Percentiles rank a stretch among this genome's conserved stretches.
These are phyloP conservation scores for Triticum urartu DNA, from an alignment of 176 grass and related monocot genomes.

Conservation along the genomic window DNA sequence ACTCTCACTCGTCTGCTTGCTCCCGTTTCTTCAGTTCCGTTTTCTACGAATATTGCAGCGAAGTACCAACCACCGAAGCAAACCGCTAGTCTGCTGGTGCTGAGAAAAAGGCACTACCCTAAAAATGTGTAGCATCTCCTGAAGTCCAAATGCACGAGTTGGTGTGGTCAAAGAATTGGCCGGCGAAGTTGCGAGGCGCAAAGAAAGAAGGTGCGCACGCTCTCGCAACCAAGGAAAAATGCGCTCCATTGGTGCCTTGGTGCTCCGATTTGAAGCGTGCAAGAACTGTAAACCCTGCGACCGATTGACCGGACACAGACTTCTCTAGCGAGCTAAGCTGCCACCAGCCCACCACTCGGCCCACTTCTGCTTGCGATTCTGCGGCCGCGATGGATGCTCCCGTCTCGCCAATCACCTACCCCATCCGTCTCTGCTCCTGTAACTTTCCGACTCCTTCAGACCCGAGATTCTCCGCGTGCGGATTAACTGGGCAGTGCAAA, in stretches of 20 bases:
- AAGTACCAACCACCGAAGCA: neutral
- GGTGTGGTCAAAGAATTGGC: slow-evolving; percentile 28
- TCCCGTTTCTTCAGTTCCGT: neutral
- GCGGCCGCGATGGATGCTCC: neutral
- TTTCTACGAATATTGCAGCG: neutral
- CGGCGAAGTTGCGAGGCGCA: neutral
- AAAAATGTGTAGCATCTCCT: neutral
- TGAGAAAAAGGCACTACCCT: neutral
- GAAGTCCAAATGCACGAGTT: neutral
- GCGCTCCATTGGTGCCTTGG: neutral
- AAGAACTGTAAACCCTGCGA: neutral
- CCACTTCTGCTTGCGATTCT: neutral
- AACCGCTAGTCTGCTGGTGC: neutral
- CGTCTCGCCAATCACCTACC: neutral
- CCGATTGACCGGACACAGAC: neutral
- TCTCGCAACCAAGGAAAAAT: neutral
- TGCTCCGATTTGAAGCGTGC: slow-evolving; percentile 22
- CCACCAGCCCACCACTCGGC: too few relatives aligned
- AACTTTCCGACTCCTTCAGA: slow-evolving; percentile 27
- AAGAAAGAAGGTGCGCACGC: too few relatives aligned
- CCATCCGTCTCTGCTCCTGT: slow-evolving; percentile 8
- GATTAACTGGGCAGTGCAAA: neutral
- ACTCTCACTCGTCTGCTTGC: neutral
- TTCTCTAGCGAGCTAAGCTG: too few relatives aligned
- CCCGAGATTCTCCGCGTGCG: neutral